Percentiles rank a stretch among this genome's conserved stretches.
These are phyloP conservation scores for Kodamaea nitidulidarum DNA, from an alignment of 805 yeast genomes.

Conservation along the genomic window DNA sequence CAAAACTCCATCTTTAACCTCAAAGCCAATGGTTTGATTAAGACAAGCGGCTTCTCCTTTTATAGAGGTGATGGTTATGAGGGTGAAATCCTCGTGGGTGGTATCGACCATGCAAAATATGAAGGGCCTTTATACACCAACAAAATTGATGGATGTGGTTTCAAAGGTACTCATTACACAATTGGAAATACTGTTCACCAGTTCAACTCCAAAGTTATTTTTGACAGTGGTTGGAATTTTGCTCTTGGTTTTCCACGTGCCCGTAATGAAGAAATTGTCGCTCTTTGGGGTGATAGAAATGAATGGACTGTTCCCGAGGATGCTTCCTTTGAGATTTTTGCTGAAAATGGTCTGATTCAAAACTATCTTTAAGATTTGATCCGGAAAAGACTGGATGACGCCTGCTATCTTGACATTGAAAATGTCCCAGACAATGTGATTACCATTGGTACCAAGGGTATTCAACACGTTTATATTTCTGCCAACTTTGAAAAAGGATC, in stretches of 20 bases:
- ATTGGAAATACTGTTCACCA: background rate
- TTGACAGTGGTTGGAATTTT: constrained; percentile 1
- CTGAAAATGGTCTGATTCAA: constrained; percentile 2
- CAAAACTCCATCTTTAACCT: constrained; percentile 59
- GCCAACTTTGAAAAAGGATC: background rate
- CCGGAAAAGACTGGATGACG: background rate
- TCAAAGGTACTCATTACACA: background rate
- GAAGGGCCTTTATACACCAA: constrained; percentile 14
- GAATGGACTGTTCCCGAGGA: background rate
- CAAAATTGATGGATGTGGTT: constrained; percentile 1
- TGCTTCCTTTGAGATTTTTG: background rate
- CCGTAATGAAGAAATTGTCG: background rate
- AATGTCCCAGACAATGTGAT: background rate
- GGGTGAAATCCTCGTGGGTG: constrained; percentile 11
- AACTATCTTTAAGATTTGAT: background rate
- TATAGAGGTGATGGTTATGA: constrained; percentile 42
- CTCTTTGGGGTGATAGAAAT: background rate
- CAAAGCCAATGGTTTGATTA: constrained; percentile 53
- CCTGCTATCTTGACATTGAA: background rate
- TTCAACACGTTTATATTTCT: background rate
- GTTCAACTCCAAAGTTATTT: background rate
- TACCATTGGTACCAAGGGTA: background rate
- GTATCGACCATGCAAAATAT: constrained; percentile 13
- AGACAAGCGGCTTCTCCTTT: constrained; percentile 56
- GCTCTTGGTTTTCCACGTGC: background rate